Evolutionary conservation across 768 basidiomycete species (phyloP), one percentile per base, ranked within the genome.

Genomic region (Termitomyces sp.): DNA sequence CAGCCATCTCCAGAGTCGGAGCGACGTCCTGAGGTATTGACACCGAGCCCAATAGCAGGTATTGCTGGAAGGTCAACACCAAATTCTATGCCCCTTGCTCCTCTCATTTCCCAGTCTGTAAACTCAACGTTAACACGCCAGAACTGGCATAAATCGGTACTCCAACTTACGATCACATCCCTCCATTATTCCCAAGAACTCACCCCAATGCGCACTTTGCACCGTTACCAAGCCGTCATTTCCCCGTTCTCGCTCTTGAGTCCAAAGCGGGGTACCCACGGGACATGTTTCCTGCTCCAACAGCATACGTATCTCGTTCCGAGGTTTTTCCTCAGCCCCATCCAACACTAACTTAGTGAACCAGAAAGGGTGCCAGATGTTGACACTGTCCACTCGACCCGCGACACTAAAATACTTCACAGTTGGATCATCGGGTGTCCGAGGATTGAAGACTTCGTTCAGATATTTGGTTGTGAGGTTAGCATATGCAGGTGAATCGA

Each of bases 401-500:
- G 93, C 91, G 40, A 98, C 85, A 62, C 90, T 92, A 70, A 87
- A 97, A 75, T 99, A 99, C 66, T 90, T 92, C 56, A 98, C 93
- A 41, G 76, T 74, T 1, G 88, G 85, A 61, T 87, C 83, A 63
- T 95, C 76, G 0, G 93, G 94, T 0, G 88, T 92, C 26, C 74
- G 71, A 2, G 85, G 96, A 76, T 89, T 98, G 79, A 96, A 96
- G 0, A 84, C 75, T 40, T 83, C 75, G 59, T 84, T 86, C 40
- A 97, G 79, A 68, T 88, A 98, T 4, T 80, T 70, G 2, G 95
- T 88, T 5, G 93, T 96, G 51, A 99, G 80, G 67, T 97, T 96
- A 7, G 90, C 86, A 70, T 98, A 99, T 0, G 97, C 97, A 1
- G 97, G 97, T 0, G 94, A 94, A 76, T 99, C 97, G 62, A 98